These are phyloP conservation scores for Fragaria iinumae DNA, from an alignment of 306 rosid genomes.

Conservation along the genomic window DNA sequence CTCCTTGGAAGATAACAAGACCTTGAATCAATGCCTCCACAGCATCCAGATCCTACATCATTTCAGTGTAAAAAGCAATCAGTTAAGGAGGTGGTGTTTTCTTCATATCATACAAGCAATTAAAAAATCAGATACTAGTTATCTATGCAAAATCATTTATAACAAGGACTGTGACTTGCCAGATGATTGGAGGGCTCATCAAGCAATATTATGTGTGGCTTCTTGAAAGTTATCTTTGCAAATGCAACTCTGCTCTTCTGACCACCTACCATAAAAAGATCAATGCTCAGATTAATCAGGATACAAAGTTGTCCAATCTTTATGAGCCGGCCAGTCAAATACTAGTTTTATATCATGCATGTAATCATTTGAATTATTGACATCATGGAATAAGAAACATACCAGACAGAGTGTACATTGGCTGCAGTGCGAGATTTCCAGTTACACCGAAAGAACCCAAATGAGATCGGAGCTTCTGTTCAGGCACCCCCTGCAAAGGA, in stretches of 20 bases:
- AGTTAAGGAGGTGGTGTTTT: background rate
- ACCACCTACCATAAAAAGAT: constrained; percentile 59
- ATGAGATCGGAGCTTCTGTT: constrained; percentile 95
- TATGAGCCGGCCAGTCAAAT: background rate
- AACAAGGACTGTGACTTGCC: constrained; percentile 43
- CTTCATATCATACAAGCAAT: background rate
- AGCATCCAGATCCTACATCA: constrained; percentile 91
- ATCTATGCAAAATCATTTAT: background rate
- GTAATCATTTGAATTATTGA: background rate
- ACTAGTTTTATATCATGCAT: background rate
- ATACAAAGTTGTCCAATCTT: background rate
- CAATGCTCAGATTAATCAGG: background rate
- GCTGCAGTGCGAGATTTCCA: constrained; percentile 99
- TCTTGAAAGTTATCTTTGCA: constrained; percentile 95
- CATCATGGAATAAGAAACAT: constrained; percentile 15
- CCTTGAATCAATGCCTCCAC: constrained; percentile 99
- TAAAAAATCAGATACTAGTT: background rate
- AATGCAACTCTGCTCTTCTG: constrained; percentile 99
- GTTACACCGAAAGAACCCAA: constrained; percentile 97
- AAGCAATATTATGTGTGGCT: constrained; percentile 94
- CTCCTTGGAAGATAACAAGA: constrained; percentile 97
- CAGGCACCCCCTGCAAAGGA: constrained; percentile 84
- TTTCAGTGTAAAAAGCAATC: constrained; percentile 4
- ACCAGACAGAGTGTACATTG: constrained; percentile 99
- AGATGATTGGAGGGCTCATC: constrained; percentile 99